Conservation (phyloP, 108 stramenopile species). For the Nitzschia sp. region DNA sequence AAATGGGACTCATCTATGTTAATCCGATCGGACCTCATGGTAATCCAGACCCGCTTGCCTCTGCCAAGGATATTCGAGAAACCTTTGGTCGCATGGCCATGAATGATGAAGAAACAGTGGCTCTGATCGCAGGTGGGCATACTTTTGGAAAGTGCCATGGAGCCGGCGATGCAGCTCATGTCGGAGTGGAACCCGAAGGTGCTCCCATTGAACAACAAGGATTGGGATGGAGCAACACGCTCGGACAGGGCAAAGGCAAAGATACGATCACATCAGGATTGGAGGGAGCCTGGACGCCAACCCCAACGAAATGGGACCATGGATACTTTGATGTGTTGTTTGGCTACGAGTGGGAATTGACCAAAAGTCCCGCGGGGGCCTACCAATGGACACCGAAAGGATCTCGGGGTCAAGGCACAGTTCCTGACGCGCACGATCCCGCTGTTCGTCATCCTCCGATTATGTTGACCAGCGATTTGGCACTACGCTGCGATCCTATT, state of each 20-base stretch:
- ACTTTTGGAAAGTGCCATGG: slow-evolving; percentile 85
- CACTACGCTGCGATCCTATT: slow-evolving; percentile 61
- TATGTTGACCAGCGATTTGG: slow-evolving; percentile 75
- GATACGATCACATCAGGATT: slow-evolving; percentile 75
- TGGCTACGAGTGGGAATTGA: slow-evolving; percentile 67
- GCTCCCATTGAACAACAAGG: slow-evolving; percentile 69
- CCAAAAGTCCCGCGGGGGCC: slow-evolving; percentile 73
- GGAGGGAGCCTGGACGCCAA: slow-evolving; percentile 77
- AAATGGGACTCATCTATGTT: slow-evolving; percentile 86
- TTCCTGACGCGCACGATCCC: slow-evolving; percentile 68
- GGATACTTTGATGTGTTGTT: slow-evolving; percentile 72
- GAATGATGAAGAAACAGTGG: slow-evolving; percentile 80
- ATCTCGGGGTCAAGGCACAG: slow-evolving; percentile 37
- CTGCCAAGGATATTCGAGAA: slow-evolving; percentile 74
- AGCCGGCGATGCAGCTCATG: slow-evolving; percentile 55
- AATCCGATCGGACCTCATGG: slow-evolving; percentile 82
- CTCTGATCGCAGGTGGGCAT: slow-evolving; percentile 81
- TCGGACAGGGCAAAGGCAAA: slow-evolving; percentile 52
- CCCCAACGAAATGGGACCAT: slow-evolving; percentile 72
- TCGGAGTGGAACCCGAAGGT: slow-evolving; percentile 75
- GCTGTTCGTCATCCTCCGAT: slow-evolving; percentile 54
- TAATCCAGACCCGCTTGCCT: slow-evolving; percentile 60
- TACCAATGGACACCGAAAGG: slow-evolving; percentile 65
- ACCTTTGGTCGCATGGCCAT: slow-evolving; percentile 80
- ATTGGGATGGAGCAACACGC: slow-evolving; percentile 67